These are phyloP conservation scores for Peronosclerospora sorghi DNA, from an alignment of 352 stramenopile species.

Conservation along the genomic window DNA sequence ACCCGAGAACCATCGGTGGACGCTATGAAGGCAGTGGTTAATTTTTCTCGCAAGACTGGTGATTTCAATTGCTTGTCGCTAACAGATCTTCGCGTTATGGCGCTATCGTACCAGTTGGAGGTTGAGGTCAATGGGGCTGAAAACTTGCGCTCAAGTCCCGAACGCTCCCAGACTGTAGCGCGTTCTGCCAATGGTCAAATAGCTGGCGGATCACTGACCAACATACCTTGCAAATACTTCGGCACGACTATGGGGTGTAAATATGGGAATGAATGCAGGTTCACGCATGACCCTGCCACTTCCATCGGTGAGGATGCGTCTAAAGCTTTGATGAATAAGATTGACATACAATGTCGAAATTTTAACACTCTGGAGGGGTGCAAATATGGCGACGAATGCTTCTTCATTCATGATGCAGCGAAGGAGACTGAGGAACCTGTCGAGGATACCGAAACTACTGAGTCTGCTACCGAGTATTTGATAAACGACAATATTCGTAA, in stretches of 20 bases:
- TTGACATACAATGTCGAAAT: conserved; percentile 64
- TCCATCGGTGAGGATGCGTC: conserved; percentile 11
- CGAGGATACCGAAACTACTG: conserved; percentile 8
- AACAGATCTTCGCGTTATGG: conserved; percentile 81
- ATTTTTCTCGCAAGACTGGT: conserved; percentile 78
- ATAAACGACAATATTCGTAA: conserved; percentile 50
- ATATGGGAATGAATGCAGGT: conserved; percentile 69
- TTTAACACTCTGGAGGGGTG: conserved; percentile 69
- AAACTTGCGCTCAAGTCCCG: conserved; percentile 62
- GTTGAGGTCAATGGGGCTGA: conserved; percentile 53
- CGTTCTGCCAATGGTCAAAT: conserved; percentile 60
- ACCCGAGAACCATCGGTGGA: conserved; percentile 73
- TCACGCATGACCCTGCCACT: conserved; percentile 47
- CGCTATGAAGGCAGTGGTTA: conserved; percentile 65
- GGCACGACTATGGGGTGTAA: conserved; percentile 68
- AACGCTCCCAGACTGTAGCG: conserved; percentile 53
- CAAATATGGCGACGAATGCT: conserved; percentile 59
- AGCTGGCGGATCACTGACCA: conserved; percentile 32
- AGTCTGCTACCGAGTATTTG: conserved; percentile 25
- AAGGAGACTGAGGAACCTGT: conserved; percentile 11
- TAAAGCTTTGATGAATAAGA: conserved; percentile 28
- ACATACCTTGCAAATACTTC: conserved; percentile 72
- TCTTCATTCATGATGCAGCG: conserved; percentile 51
- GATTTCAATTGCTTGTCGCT: conserved; percentile 80
- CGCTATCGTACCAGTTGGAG: conserved; percentile 80